Evolutionary conservation across 768 basidiomycete species (phyloP).

Genomic region (Calocera viscosa): DNA sequence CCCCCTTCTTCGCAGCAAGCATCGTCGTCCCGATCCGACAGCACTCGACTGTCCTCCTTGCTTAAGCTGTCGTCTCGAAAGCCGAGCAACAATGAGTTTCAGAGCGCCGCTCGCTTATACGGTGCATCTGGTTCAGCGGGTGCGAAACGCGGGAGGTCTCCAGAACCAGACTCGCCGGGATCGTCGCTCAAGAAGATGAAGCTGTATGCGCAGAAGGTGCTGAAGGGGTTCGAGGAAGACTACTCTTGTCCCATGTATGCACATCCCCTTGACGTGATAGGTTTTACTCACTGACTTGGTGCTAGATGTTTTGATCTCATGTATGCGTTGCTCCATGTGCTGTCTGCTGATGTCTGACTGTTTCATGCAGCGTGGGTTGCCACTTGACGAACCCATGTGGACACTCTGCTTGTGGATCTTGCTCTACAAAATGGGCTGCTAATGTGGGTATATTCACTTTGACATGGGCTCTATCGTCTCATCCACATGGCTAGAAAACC

Average conservation of each 20-base stretch:
- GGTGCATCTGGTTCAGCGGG: not conserved
- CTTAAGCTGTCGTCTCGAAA: not conserved
- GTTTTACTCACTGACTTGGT: not conserved
- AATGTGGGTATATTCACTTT: not conserved
- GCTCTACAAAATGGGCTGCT: not conserved
- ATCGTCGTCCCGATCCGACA: not conserved
- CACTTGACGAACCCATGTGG: slow-evolving; percentile 4
- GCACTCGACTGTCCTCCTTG: too few relatives aligned
- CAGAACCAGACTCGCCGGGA: not conserved
- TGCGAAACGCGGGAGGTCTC: not conserved
- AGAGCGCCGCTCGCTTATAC: not conserved
- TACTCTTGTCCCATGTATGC: slow-evolving; percentile 13
- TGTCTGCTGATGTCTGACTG: not conserved
- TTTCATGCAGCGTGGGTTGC: not conserved
- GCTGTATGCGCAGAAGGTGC: slow-evolving; percentile 24
- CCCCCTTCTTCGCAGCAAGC: not conserved
- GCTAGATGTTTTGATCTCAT: not conserved
- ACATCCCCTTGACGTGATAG: not conserved
- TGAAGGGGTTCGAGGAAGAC: slow-evolving; percentile 21
- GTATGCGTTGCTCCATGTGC: not conserved
- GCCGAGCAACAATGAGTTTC: not conserved
- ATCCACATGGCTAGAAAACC: not conserved
- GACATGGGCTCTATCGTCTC: not conserved
- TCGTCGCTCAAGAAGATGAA: slow-evolving; percentile 17
- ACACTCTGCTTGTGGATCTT: not conserved